phyloP scores from a whole-genome alignment of 768 basidiomycete species.

The Amylocystis lapponica region DNA sequence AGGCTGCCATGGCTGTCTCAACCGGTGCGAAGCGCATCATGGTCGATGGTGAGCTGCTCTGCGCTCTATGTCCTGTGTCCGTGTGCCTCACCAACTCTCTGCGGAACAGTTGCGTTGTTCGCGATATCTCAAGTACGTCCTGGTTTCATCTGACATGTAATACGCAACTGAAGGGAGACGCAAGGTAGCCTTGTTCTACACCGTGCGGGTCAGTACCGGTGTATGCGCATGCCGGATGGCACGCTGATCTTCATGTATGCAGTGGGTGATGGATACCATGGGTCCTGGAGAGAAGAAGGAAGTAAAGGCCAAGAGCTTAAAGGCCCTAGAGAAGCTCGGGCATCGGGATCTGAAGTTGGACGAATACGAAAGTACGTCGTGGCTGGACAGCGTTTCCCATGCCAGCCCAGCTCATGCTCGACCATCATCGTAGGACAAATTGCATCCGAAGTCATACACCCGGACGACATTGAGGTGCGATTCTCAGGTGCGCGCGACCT shows the following conservation, averaged over 20 bases:
- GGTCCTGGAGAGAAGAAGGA: constrained; percentile 47
- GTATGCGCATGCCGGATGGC: neutral
- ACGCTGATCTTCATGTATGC: neutral
- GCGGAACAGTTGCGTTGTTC: constrained; percentile 36
- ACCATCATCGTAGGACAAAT: constrained; percentile 59
- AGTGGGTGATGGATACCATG: constrained; percentile 65
- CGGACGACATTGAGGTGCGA: constrained; percentile 75
- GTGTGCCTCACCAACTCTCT: neutral
- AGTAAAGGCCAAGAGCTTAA: constrained; percentile 62
- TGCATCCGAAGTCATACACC: constrained; percentile 89
- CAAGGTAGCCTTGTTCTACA: constrained; percentile 78
- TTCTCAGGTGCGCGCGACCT: constrained; percentile 54
- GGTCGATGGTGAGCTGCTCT: constrained; percentile 20
- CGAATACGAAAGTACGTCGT: constrained; percentile 80
- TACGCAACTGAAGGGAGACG: constrained; percentile 1
- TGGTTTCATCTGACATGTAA: neutral
- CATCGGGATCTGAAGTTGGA: constrained; percentile 72
- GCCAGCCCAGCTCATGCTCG: neutral
- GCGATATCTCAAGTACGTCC: constrained; percentile 45
- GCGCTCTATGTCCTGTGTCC: neutral
- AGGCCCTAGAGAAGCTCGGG: constrained; percentile 65
- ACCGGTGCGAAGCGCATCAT: constrained; percentile 16
- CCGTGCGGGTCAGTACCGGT: constrained; percentile 51
- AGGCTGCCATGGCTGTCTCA: constrained; percentile 2
- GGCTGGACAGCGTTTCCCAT: no score